Conservation (phyloP, 345 rosid species). For the Pelargonium nanum region DNA sequence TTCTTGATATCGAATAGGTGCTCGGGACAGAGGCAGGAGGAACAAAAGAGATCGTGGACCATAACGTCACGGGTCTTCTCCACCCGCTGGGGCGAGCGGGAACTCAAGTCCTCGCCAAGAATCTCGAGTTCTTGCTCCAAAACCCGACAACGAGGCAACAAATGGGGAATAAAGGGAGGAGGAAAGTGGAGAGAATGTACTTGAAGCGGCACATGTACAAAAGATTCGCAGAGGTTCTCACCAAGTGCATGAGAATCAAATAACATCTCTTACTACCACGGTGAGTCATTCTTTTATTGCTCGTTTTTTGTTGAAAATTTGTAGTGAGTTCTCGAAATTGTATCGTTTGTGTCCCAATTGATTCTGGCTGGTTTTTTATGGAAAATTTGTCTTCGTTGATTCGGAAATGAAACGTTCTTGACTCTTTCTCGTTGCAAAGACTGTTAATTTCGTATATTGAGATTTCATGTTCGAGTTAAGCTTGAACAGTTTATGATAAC, state of each 20-base stretch:
- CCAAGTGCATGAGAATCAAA: constrained; percentile 69
- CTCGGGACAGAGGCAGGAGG: constrained; percentile 94
- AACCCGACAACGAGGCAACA: constrained; percentile 38
- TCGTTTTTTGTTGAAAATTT: constrained; percentile 10
- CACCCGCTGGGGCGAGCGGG: constrained; percentile 63
- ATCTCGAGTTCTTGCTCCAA: constrained; percentile 40
- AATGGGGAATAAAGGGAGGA: constrained; percentile 64
- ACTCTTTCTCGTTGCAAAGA: too few relatives aligned
- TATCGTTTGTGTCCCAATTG: too few relatives aligned
- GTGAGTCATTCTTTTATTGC: constrained; percentile 28
- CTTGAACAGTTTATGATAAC: too few relatives aligned
- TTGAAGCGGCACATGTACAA: constrained; percentile 86
- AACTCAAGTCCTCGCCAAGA: constrained; percentile 40
- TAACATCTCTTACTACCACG: constrained; percentile 11
- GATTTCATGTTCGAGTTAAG: too few relatives aligned
- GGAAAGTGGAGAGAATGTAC: constrained; percentile 49
- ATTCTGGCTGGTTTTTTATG: too few relatives aligned
- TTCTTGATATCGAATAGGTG: constrained; percentile 33
- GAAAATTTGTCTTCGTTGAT: too few relatives aligned
- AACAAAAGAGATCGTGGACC: constrained; percentile 70
- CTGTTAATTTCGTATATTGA: too few relatives aligned
- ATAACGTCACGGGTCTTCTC: constrained; percentile 73
- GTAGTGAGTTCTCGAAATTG: too few relatives aligned
- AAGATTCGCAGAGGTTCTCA: constrained; percentile 58
- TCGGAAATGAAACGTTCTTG: too few relatives aligned